Conservation (phyloP, 495 filamentous ascomycete genomes). For the Talaromyces liani region DNA sequence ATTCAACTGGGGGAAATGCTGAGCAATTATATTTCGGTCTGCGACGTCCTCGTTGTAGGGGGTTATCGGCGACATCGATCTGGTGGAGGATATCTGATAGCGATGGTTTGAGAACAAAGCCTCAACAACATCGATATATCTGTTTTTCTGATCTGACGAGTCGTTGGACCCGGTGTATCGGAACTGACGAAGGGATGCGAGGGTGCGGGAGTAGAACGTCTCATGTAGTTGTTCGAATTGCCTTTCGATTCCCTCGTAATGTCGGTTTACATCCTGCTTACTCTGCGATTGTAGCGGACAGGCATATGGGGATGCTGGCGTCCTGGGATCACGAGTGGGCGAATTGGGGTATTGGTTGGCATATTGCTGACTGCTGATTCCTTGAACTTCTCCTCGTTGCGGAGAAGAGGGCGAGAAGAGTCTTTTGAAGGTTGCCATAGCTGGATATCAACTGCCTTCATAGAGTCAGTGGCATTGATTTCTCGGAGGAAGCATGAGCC, state of each 20-base stretch:
- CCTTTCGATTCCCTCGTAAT: slow-evolving; percentile 32
- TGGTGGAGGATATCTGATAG: slow-evolving; percentile 18
- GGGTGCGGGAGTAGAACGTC: slow-evolving; percentile 21
- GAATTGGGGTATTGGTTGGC: slow-evolving; percentile 1
- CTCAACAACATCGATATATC: slow-evolving; percentile 38
- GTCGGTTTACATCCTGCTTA: slow-evolving; percentile 18
- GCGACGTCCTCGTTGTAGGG: slow-evolving; percentile 43
- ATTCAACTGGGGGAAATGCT: background rate
- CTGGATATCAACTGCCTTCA: slow-evolving; percentile 2
- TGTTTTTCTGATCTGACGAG: slow-evolving; percentile 11
- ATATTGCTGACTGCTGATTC: background rate
- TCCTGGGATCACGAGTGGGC: background rate
- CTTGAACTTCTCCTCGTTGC: background rate
- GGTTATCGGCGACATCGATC: slow-evolving; percentile 23
- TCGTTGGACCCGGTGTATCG: slow-evolving; percentile 10
- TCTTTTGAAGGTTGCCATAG: slow-evolving; percentile 11
- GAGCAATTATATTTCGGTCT: slow-evolving; percentile 35
- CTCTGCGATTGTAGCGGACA: slow-evolving; percentile 12
- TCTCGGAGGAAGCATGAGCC: slow-evolving; percentile 11
- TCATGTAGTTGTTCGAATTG: slow-evolving; percentile 36
- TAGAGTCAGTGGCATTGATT: slow-evolving; percentile 8
- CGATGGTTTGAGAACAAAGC: slow-evolving; percentile 27
- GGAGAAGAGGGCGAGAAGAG: slow-evolving; percentile 8
- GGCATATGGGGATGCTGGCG: slow-evolving; percentile 1
- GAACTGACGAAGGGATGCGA: slow-evolving; percentile 20